Conservation (phyloP, 768 basidiomycete species). For the Lactarius indigo region DNA sequence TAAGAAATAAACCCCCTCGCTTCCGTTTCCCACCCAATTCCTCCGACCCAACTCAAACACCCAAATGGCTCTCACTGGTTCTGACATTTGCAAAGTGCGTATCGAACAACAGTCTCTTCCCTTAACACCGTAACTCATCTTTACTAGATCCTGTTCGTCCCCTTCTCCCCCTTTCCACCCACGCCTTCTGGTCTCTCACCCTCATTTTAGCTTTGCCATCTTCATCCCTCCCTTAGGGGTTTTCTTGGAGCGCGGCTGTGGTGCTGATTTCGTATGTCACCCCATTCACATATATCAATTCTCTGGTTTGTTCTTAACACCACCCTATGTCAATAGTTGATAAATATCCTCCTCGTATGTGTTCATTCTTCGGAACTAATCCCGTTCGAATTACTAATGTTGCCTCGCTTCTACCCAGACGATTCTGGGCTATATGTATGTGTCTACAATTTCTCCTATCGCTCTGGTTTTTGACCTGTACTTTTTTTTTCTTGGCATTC, state of each 20-base stretch:
- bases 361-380: neutral
- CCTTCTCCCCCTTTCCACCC: neutral
- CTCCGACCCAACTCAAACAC: conserved; percentile 23
- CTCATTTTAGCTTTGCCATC: conserved; percentile 53
- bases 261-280: conserved; percentile 62
- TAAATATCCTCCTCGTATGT: conserved; percentile 68
- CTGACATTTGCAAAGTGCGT: conserved; percentile 76
- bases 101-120: conserved; percentile 5
- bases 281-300: neutral
- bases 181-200: neutral
- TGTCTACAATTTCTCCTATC: conserved; percentile 11
- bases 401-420: conserved; percentile 36
- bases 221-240: conserved; percentile 82
- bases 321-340: conserved; percentile 33
- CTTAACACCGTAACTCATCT: neutral
- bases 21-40: conserved; percentile 15
- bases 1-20: neutral
- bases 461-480: conserved; percentile 18
- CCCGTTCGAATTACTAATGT: neutral
- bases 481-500: neutral
- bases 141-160: conserved; percentile 44
- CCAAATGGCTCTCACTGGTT: conserved; percentile 64
- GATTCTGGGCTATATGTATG: conserved; percentile 76
- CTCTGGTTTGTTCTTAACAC: neutral
- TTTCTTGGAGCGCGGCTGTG: conserved; percentile 84